Percentiles rank a stretch among this genome's conserved stretches.
These are phyloP conservation scores for Acacia melanoxylon DNA, from an alignment of 306 rosid species.

Conservation along the genomic window DNA sequence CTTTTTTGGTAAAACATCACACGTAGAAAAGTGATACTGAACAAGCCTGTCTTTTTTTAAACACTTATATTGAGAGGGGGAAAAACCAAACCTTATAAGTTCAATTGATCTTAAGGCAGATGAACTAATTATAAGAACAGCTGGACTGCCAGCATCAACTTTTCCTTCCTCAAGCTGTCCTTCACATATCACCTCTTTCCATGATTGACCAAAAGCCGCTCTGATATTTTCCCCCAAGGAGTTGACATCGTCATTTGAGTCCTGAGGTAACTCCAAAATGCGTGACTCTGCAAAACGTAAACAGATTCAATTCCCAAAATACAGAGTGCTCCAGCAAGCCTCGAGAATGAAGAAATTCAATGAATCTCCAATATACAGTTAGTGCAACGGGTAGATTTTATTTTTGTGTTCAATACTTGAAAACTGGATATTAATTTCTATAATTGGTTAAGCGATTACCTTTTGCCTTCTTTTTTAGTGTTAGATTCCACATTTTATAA, in stretches of 20 bases:
- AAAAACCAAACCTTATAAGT: slow-evolving; percentile 56
- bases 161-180: slow-evolving; percentile 46
- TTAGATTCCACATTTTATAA: neutral
- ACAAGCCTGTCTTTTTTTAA: neutral
- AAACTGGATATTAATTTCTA: too few relatives aligned
- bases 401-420: neutral
- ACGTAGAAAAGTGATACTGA: neutral
- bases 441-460: too few relatives aligned
- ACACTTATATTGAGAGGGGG: neutral
- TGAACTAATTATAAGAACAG: slow-evolving; percentile 56
- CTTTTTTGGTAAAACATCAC: neutral
- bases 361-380: neutral
- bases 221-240: slow-evolving; percentile 48
- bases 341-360: neutral
- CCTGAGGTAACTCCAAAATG: slow-evolving; percentile 49
- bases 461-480: neutral
- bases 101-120: slow-evolving; percentile 81
- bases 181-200: slow-evolving; percentile 69
- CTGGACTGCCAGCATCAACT: slow-evolving; percentile 67
- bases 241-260: slow-evolving; percentile 39
- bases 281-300: slow-evolving; percentile 39
- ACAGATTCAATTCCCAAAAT: neutral
- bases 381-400: neutral
- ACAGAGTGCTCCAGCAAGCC: neutral
- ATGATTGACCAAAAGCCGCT: slow-evolving; percentile 66